Base-by-base conservation (phyloP, 768 basidiomycete genomes). In the Collybiopsis luxurians region DNA sequence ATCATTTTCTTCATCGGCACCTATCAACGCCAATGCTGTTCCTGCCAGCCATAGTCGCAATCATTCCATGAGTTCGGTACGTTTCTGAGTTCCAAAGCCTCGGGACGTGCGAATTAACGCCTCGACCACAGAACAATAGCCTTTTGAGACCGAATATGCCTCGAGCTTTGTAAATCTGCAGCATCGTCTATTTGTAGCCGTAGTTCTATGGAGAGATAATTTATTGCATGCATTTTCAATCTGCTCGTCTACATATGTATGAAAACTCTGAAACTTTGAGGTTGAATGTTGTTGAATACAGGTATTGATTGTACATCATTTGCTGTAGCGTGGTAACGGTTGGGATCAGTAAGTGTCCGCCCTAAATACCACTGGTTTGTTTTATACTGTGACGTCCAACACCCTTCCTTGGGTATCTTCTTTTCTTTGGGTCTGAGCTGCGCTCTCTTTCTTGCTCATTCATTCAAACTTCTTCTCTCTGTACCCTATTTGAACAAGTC, bases 341-440 rank as follows among this genome's bases (percentile, higher is more conserved):
- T n/a, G 24, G 42, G n/a, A 9, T 44, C 17, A 17, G 42, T n/a
- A n/a, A 6, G n/a, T 44, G 42, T n/a, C 42, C 42, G n/a, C n/a
- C 6, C 6, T 24, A 44, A n/a, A 44, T 54, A 54, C 6, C 26
- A 42, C 27, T 44, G 36, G 40, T 44, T 26, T 24, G 17, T 54
- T 21, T 26, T 45, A 6, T 30, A 44, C 53, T 30, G 31, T 24
- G 11, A 44, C 53, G 53, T 54, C 40, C 67, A 64, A 62, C 56
- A 60, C 59, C 59, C 61, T 64, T 66, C 48, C 55, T 62, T 56
- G 36, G 57, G 60, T 60, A 61, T 62, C 62, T 65, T 63, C 60
- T 66, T 64, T 55, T 47, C 45, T 55, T 47, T 55, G 63, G 66
- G 66, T 67, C 63, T 62, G 71, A 74, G 73, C 74, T 71, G 73